Base-by-base conservation (phyloP, 768 basidiomycete species). In the Strobilomyces echinocephalus region DNA sequence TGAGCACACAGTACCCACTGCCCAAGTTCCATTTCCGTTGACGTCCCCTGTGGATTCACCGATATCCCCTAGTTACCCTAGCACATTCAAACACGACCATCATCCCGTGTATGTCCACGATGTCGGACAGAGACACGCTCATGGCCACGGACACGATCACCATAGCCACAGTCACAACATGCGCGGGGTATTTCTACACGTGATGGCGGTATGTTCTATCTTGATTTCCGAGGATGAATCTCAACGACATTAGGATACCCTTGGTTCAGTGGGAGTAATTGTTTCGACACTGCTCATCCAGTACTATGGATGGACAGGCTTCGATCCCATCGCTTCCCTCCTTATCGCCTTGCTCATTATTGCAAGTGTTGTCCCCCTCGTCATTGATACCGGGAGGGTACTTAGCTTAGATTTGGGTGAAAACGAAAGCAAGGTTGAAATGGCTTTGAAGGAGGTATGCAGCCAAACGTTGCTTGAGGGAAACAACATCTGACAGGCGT, bases 171-270 rank as follows among this genome's bases (percentile, higher is more conserved):
- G 90, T 70, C 92, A 98, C 69, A 99, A 99, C 68, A 99, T 99
- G 97, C 88, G 94, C 33, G 97, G 97, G 16, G 94, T 99, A 61
- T 99, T 99, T 69, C 72, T 98, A 52, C 95, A 99, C 65, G 95
- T 99, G 44, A 87, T 97, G 85, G 94, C 94, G 53, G 90, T 91
- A 72, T 60, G 84, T 69, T 26, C 49, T 30, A 46, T 40, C 26
- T 49, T 41, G 16, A 20, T 31, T 35, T 28, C 38, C 6, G 21
- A 38, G 11, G 35, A 15, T n/a, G 49, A 49, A 50, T 47, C 57
- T 57, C 36, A 63, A 47, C 30, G 33, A 56, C 20, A 43, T 34
- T 56, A 91, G 88, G 95, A 97, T 63, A 97, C 95, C 11, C 79
- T 97, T 9, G 97, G 97, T 43, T 97, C 94, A 16, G 94, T 98